Conservation (phyloP, 345 rosid species). For the Bruguiera sexangula region DNA sequence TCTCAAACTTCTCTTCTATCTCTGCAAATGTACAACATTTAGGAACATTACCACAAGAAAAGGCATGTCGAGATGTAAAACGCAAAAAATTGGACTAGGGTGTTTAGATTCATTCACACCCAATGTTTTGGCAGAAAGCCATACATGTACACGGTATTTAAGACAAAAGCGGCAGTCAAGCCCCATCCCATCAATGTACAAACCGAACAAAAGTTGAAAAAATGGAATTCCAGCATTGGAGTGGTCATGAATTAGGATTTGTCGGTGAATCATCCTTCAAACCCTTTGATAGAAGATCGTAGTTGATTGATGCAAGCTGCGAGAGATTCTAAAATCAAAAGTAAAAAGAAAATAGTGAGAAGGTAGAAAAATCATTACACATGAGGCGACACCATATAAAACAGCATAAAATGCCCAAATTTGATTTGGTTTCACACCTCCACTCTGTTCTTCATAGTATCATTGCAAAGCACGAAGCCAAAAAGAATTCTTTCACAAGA, state of each 20-base stretch:
- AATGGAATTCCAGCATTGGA: slow-evolving; percentile 14
- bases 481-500: no score
- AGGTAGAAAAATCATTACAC: not conserved
- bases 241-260: slow-evolving; percentile 42
- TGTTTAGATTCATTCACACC: not conserved
- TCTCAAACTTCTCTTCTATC: slow-evolving; percentile 37
- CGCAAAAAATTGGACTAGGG: no score
- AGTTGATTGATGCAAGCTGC: slow-evolving; percentile 96
- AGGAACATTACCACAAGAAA: not conserved
- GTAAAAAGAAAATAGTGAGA: slow-evolving; percentile 12
- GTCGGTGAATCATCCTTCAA: slow-evolving; percentile 74
- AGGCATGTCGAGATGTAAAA: no score
- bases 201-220: slow-evolving; percentile 14
- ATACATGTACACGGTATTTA: slow-evolving; percentile 78
- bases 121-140: slow-evolving; percentile 9
- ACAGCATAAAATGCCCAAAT: not conserved
- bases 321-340: slow-evolving; percentile 69
- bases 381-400: not conserved
- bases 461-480: no score
- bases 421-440: no score
- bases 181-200: slow-evolving; percentile 20
- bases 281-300: slow-evolving; percentile 94
- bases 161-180: slow-evolving; percentile 26
- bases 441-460: no score
- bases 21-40: slow-evolving; percentile 29